phyloP scores from a whole-genome alignment of 2,329 filamentous ascomycete genomes.

The Iodosphaeria phyllophila region DNA sequence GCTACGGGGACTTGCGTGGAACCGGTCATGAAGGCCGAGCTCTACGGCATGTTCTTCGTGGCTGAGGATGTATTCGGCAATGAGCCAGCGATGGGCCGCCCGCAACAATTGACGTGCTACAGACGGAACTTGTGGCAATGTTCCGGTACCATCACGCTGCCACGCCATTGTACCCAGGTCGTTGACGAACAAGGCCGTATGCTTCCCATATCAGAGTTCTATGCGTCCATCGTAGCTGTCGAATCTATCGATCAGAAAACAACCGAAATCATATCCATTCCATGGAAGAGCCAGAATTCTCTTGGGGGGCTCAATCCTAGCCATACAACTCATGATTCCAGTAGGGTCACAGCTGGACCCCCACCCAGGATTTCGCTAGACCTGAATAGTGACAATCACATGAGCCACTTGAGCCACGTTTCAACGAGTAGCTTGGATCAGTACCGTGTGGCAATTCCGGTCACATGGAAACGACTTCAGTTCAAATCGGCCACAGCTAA shows the following conservation, averaged over 20 bases:
- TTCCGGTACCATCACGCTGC: constrained; percentile 67
- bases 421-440: too few species aligned
- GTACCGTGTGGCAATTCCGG: constrained; percentile 59
- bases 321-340: constrained; percentile 19
- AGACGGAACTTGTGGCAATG: constrained; percentile 90
- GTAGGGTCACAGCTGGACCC: constrained; percentile 26
- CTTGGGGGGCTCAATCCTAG: constrained; percentile 34
- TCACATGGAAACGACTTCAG: constrained; percentile 86
- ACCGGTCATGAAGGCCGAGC: constrained; percentile 50
- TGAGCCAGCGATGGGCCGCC: constrained; percentile 33
- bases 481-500: constrained; percentile 95
- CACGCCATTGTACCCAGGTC: constrained; percentile 51
- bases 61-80: constrained; percentile 62
- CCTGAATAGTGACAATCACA: constrained; percentile 22
- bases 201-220: constrained; percentile 58
- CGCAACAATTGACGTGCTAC: constrained; percentile 82
- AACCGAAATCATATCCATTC: constrained; percentile 90
- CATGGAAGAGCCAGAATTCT: constrained; percentile 94
- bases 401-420: too few species aligned
- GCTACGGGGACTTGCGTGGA: constrained; percentile 38
- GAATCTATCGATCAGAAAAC: constrained; percentile 85
- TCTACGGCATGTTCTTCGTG: constrained; percentile 80
- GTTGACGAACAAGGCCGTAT: constrained; percentile 58
- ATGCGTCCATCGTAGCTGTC: constrained; percentile 65
- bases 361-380: constrained; percentile 38